Conservation (phyloP, 2,329 filamentous ascomycete genomes). For the Colletotrichum aenigma region DNA sequence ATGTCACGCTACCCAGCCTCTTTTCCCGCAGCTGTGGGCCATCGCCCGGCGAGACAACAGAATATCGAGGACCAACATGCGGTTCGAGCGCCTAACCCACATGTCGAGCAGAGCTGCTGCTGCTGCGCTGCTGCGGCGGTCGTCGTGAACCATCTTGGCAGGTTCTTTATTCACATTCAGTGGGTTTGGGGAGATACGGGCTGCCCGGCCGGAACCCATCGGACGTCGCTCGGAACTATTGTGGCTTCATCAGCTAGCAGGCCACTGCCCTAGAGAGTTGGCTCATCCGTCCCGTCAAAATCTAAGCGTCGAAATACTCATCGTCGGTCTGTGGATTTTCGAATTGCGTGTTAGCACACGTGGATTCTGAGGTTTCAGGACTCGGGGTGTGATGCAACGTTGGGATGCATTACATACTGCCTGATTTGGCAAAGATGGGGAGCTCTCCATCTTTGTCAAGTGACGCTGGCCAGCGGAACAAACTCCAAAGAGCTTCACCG, state of each 20-base stretch:
- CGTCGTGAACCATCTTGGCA: background rate
- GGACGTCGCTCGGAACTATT: background rate
- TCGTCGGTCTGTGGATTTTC: background rate
- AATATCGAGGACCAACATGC: background rate
- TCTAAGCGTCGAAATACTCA: background rate
- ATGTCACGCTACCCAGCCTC: background rate
- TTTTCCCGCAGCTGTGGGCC: background rate
- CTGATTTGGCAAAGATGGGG: background rate
- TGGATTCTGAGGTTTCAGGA: constrained; percentile 9
- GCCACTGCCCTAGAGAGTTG: background rate
- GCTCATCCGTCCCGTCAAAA: background rate
- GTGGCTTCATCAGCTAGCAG: background rate
- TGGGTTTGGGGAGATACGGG: background rate
- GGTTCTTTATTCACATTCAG: background rate
- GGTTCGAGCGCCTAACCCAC: background rate
- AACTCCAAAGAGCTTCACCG: background rate
- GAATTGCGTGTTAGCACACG: background rate
- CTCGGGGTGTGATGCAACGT: background rate
- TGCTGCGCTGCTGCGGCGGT: background rate
- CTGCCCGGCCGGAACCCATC: background rate
- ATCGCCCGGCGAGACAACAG: background rate
- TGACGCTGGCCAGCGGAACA: background rate
- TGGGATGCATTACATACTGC: background rate
- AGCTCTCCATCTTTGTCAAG: background rate
- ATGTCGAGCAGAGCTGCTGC: background rate